Percentiles rank a stretch among this genome's conserved stretches.
These are phyloP conservation scores for Gynostemma pentaphyllum DNA, from an alignment of 306 rosid genomes.

Conservation along the genomic window DNA sequence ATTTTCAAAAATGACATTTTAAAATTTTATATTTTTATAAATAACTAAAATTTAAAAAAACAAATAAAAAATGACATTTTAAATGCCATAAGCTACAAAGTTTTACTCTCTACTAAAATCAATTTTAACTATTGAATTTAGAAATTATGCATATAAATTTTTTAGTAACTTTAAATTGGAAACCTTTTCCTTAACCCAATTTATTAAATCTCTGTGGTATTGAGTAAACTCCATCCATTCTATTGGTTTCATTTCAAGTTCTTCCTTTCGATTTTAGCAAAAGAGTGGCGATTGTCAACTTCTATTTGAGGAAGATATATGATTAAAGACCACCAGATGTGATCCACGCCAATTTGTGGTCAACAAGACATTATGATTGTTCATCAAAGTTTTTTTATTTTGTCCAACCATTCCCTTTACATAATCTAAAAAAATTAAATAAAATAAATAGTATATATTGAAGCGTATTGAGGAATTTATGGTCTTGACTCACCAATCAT, in stretches of 20 bases:
- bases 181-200: background rate
- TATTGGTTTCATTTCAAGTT: background rate
- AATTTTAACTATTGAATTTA: too few relatives aligned
- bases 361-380: constrained; percentile 3
- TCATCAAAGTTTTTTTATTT: background rate
- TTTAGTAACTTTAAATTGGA: too few relatives aligned
- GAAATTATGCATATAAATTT: too few relatives aligned
- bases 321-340: background rate
- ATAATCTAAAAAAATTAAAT: background rate
- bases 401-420: background rate
- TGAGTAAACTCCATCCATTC: background rate
- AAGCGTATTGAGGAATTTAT: constrained; percentile 1
- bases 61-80: too few relatives aligned
- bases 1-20: too few relatives aligned
- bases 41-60: too few relatives aligned
- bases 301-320: background rate
- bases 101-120: too few relatives aligned
- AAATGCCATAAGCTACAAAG: too few relatives aligned
- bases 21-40: too few relatives aligned
- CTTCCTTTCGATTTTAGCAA: background rate
- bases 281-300: background rate
- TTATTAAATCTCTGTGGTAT: background rate
- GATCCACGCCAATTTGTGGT: constrained; percentile 1
- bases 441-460: background rate
- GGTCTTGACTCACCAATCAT: background rate